A percentile compares a stretch with the other conserved stretches of the same genome.
Evolutionary conservation across 225 moss, liverwort and hornwort genomes (phyloP).

Genomic region (Pseudisothecium myosuroides): DNA sequence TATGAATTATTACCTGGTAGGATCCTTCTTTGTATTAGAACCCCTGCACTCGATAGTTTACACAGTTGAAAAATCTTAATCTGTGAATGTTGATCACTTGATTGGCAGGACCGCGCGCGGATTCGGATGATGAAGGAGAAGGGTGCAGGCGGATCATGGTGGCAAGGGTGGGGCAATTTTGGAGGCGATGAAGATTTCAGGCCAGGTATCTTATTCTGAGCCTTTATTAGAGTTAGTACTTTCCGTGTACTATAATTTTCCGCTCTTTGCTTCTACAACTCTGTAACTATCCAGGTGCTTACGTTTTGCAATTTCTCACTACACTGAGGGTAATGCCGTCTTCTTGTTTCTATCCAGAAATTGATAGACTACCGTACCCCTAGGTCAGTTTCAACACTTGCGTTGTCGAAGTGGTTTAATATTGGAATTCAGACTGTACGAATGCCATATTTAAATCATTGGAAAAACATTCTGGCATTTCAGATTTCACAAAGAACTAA

Average conservation of each 20-base stretch:
- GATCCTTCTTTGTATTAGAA: neutral
- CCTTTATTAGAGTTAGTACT: neutral
- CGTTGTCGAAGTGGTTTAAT: neutral
- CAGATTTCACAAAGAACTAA: neutral
- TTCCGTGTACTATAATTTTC: neutral
- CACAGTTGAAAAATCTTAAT: neutral
- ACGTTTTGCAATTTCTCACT: neutral
- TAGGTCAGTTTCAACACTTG: neutral
- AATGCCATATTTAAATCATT: neutral
- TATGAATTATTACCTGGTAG: neutral
- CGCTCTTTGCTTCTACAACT: neutral
- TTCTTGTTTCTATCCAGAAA: neutral
- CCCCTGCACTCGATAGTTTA: neutral
- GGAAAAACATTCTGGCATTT: neutral
- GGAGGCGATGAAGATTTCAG: slow-evolving; percentile 63
- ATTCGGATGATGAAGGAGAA: slow-evolving; percentile 84
- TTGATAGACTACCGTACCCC: neutral
- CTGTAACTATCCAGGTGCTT: neutral
- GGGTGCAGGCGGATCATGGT: slow-evolving; percentile 60
- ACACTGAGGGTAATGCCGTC: neutral
- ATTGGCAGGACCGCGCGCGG: slow-evolving; percentile 60
- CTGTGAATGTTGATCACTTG: neutral
- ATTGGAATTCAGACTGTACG: neutral
- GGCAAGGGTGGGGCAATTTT: slow-evolving; percentile 57
- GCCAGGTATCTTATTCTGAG: slow-evolving; percentile 37